These are phyloP conservation scores for Conticribra weissflogii DNA, from an alignment of 108 stramenopile genomes.

Conservation along the genomic window DNA sequence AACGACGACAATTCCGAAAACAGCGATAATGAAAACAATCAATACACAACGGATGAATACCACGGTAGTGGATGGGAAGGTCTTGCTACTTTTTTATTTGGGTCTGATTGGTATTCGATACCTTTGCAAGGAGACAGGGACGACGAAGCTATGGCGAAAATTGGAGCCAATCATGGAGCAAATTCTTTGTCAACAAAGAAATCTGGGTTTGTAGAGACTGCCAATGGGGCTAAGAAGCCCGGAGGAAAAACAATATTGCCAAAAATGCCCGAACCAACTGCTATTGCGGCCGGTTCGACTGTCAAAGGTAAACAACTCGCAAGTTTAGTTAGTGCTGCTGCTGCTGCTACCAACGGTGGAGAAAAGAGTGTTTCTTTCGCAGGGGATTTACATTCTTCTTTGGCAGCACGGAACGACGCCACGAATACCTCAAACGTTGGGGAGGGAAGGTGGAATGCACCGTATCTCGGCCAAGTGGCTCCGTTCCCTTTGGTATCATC, in stretches of 20 bases:
- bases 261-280: slow-evolving; percentile 7
- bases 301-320: slow-evolving; percentile 45
- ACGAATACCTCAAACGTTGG: neutral
- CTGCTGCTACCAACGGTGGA: slow-evolving; percentile 2
- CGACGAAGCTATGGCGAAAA: slow-evolving; percentile 5
- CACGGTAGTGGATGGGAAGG: slow-evolving; percentile 65
- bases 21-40: neutral
- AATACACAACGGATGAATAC: slow-evolving; percentile 2
- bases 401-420: neutral
- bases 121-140: slow-evolving; percentile 35
- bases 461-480: slow-evolving; percentile 66
- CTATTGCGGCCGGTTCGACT: neutral
- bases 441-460: slow-evolving; percentile 73
- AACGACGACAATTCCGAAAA: neutral
- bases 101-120: slow-evolving; percentile 69
- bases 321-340: slow-evolving; percentile 18
- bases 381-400: slow-evolving; percentile 26
- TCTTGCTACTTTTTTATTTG: slow-evolving; percentile 80
- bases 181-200: too few species aligned
- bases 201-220: too few species aligned
- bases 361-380: slow-evolving; percentile 40
- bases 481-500: slow-evolving; percentile 61
- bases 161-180: too few species aligned
- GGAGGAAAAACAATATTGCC: slow-evolving; percentile 27
- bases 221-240: slow-evolving; percentile 1